These are phyloP conservation scores for Boletus rubropictus DNA, from an alignment of 768 basidiomycete genomes.

Conservation along the genomic window DNA sequence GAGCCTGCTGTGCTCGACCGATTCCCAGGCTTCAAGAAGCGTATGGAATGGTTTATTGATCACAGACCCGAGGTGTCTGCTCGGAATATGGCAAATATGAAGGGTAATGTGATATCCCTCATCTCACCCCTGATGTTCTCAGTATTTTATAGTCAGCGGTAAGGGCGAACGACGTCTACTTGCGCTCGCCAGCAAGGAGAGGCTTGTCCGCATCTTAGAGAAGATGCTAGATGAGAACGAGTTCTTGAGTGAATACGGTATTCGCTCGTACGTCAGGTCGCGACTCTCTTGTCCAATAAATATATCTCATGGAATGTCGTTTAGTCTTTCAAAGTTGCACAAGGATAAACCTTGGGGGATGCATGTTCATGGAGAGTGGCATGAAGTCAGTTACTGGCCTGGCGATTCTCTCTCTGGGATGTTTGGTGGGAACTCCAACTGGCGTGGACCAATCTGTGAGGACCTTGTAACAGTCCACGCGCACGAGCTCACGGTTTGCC, in stretches of 20 bases:
- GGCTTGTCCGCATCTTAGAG: slow-evolving; percentile 79
- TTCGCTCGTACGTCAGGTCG: slow-evolving; percentile 72
- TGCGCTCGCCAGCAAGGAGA: slow-evolving; percentile 88
- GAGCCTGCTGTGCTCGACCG: slow-evolving; percentile 85
- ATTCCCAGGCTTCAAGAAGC: slow-evolving; percentile 97
- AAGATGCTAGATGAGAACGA: slow-evolving; percentile 98
- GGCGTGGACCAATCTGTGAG: slow-evolving; percentile 88
- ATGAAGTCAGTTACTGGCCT: slow-evolving; percentile 96
- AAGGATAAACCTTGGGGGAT: slow-evolving; percentile 93
- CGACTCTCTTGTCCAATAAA: not conserved
- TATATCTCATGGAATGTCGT: slow-evolving; percentile 8
- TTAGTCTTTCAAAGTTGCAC: slow-evolving; percentile 85
- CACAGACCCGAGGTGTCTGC: slow-evolving; percentile 83
- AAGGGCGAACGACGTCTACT: slow-evolving; percentile 83
- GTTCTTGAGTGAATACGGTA: slow-evolving; percentile 92
- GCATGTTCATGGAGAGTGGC: slow-evolving; percentile 85
- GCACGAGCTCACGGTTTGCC: slow-evolving; percentile 4
- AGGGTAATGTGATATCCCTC: slow-evolving; percentile 41
- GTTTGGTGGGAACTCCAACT: slow-evolving; percentile 99
- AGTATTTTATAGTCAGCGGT: slow-evolving; percentile 41
- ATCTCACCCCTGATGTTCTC: not conserved
- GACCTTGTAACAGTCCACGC: not conserved
- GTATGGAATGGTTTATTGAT: slow-evolving; percentile 98
- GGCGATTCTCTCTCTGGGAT: slow-evolving; percentile 96
- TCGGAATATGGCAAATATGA: slow-evolving; percentile 96